Conservation (phyloP, 179 eudicot species). For the Beta lomatogona region DNA sequence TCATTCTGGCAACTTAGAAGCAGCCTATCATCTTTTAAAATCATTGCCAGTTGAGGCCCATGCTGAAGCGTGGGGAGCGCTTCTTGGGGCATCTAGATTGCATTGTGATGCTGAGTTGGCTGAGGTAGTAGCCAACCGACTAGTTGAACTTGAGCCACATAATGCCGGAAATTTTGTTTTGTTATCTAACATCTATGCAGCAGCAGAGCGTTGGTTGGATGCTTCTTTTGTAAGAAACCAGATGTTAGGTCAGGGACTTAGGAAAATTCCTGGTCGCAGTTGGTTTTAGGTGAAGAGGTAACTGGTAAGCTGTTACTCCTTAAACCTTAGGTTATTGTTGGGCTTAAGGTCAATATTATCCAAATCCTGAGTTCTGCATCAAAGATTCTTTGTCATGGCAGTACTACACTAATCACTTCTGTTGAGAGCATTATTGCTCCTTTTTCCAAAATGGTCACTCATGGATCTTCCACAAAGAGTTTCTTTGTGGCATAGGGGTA, state of each 20-base stretch:
- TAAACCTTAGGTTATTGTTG: not conserved
- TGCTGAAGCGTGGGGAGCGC: conserved; percentile 66
- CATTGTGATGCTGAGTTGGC: conserved; percentile 49
- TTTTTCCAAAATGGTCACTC: not conserved
- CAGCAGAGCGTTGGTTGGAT: conserved; percentile 55
- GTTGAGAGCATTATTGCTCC: not conserved
- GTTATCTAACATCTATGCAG: conserved; percentile 58
- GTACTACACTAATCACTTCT: not conserved
- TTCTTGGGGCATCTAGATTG: conserved; percentile 64
- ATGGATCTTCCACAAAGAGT: not conserved
- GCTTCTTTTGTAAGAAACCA: conserved; percentile 43
- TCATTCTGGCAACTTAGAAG: conserved; percentile 49
- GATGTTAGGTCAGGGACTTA: conserved; percentile 48
- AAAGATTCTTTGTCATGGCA: not conserved
- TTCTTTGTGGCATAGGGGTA: not conserved
- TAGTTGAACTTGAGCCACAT: conserved; percentile 54
- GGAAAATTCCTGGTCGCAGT: conserved; percentile 48
- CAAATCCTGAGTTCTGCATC: not conserved
- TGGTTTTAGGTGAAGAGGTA: conserved; percentile 26
- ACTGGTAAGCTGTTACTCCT: conserved; percentile 7
- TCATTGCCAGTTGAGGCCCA: conserved; percentile 46
- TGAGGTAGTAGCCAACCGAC: conserved; percentile 43
- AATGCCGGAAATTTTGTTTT: conserved; percentile 48
- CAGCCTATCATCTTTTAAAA: conserved; percentile 51
- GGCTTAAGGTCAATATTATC: not conserved